Conservation (phyloP, 306 rosid genomes). For the Astragalus membranaceus region DNA sequence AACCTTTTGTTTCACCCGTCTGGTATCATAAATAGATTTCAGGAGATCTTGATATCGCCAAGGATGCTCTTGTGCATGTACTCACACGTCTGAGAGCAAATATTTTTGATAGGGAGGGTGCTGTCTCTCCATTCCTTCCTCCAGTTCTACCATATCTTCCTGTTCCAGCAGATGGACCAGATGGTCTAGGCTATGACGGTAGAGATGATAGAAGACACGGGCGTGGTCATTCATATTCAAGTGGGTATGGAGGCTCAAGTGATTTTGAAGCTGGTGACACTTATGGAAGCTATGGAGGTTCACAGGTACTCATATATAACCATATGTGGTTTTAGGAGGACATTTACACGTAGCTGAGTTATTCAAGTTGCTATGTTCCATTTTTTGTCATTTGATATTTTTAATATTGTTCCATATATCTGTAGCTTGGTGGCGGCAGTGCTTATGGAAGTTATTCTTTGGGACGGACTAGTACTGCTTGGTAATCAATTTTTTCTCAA, state of each 20-base stretch:
- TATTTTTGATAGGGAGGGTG: slow-evolving; percentile 92
- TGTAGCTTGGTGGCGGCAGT: slow-evolving; percentile 66
- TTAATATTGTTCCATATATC: slow-evolving; percentile 23
- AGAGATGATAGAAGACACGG: slow-evolving; percentile 84
- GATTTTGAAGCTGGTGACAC: slow-evolving; percentile 58
- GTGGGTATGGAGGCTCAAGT: slow-evolving; percentile 73
- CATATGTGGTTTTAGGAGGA: background rate
- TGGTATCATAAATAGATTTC: slow-evolving; percentile 47
- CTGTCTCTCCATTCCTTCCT: slow-evolving; percentile 66
- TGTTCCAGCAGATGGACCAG: slow-evolving; percentile 58
- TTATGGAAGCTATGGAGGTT: slow-evolving; percentile 80
- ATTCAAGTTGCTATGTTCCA: background rate
- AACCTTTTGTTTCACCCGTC: slow-evolving; percentile 6
- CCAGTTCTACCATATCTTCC: slow-evolving; percentile 94
- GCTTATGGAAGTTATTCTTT: slow-evolving; percentile 79
- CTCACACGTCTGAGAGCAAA: slow-evolving; percentile 88
- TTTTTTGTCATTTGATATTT: slow-evolving; percentile 8
- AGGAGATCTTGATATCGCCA: slow-evolving; percentile 91
- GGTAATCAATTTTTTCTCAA: slow-evolving; percentile 45
- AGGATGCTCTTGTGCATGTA: slow-evolving; percentile 93
- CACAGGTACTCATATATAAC: slow-evolving; percentile 54
- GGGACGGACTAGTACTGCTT: slow-evolving; percentile 63
- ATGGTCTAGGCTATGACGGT: slow-evolving; percentile 62
- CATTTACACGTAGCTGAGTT: background rate
- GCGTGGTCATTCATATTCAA: slow-evolving; percentile 78